Evolutionary conservation across 2,329 filamentous ascomycete genomes (phyloP).

Genomic region (Verticillium tricorpus): DNA sequence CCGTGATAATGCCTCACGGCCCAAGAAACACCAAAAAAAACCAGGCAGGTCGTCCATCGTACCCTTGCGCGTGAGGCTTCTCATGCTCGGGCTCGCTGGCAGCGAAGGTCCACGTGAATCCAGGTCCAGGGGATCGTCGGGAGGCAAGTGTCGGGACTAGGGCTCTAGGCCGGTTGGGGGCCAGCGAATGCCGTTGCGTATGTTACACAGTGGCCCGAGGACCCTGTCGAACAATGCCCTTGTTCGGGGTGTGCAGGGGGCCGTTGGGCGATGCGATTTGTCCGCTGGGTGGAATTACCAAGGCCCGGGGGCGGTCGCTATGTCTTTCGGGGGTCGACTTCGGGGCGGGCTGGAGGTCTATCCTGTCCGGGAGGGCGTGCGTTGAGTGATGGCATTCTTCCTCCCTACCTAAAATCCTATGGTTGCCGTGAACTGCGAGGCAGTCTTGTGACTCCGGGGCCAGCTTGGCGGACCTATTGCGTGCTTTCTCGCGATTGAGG

Average conservation of each 20-base stretch:
- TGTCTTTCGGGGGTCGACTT: not conserved
- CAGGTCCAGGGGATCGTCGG: not conserved
- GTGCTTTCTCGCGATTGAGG: not conserved
- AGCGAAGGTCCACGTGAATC: not conserved
- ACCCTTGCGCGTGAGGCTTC: not conserved
- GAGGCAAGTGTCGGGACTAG: not conserved
- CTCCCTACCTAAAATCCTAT: not conserved
- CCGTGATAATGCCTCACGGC: not conserved
- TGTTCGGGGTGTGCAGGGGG: not conserved
- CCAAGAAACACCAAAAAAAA: not conserved
- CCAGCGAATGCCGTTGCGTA: slow-evolving; percentile 3
- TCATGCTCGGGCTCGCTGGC: not conserved
- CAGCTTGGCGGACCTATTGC: not conserved
- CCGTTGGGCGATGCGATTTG: not conserved
- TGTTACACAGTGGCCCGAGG: slow-evolving; percentile 2
- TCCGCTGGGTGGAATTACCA: not conserved
- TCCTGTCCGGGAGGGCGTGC: not conserved
- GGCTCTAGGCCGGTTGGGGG: not conserved
- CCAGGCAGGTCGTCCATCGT: not conserved
- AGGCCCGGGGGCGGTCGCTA: not conserved
- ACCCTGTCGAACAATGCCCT: slow-evolving; percentile 4
- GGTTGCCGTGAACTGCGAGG: not conserved
- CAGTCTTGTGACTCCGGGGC: not conserved
- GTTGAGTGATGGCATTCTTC: not conserved
- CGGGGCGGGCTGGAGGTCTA: not conserved